These are phyloP conservation scores for Podospora comata DNA, from an alignment of 495 filamentous ascomycete genomes.

Conservation along the genomic window DNA sequence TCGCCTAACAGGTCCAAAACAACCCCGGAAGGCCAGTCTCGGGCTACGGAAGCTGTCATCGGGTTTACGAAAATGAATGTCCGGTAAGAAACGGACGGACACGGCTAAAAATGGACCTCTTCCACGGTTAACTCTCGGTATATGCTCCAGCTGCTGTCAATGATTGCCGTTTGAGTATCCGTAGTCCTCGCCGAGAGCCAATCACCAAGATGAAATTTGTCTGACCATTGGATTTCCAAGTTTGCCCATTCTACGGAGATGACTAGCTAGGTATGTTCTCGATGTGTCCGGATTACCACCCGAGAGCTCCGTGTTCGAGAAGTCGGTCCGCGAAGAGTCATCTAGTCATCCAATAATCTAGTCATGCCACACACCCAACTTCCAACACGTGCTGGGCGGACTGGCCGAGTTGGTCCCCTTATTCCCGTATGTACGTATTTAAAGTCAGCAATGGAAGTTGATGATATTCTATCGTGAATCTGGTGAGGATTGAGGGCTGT, in stretches of 20 bases:
- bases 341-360: neutral
- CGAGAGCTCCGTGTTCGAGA: neutral
- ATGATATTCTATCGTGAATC: neutral
- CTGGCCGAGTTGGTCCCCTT: neutral
- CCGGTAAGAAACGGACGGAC: slow-evolving; percentile 20
- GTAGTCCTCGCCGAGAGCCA: slow-evolving; percentile 14
- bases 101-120: slow-evolving; percentile 21
- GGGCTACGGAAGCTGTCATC: slow-evolving; percentile 6
- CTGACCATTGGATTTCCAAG: neutral
- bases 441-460: neutral
- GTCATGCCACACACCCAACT: slow-evolving; percentile 11
- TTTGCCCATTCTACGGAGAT: neutral
- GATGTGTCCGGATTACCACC: neutral
- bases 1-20: neutral
- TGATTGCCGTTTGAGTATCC: slow-evolving; percentile 8
- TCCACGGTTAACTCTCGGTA: slow-evolving; percentile 23
- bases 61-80: slow-evolving; percentile 19
- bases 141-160: slow-evolving; percentile 2
- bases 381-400: slow-evolving; percentile 8
- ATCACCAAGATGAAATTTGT: slow-evolving; percentile 5
- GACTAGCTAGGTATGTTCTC: neutral
- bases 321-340: slow-evolving; percentile 5
- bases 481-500: neutral
- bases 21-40: neutral
- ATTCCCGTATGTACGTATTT: neutral